Percentiles rank a stretch among this genome's conserved stretches.
Conservation (phyloP, 176 grass and related monocot genomes). For the Coix lacrymajobi region DNA sequence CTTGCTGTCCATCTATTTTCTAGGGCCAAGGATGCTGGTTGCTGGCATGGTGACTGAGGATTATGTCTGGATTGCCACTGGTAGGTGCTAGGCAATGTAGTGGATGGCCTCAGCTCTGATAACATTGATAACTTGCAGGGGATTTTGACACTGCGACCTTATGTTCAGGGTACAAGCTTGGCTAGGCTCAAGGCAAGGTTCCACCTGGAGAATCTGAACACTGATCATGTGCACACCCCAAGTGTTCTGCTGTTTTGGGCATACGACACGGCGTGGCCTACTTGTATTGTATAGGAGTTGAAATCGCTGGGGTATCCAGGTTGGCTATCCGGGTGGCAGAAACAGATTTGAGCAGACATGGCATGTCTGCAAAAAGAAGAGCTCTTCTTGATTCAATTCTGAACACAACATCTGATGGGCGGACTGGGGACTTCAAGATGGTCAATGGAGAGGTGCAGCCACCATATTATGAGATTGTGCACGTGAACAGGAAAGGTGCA, state of each 20-base stretch:
- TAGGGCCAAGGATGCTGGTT: not conserved
- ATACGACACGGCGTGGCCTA: constrained; percentile 23
- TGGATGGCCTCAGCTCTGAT: not conserved
- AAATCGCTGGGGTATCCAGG: not conserved
- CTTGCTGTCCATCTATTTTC: constrained; percentile 20
- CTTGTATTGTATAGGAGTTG: constrained; percentile 24
- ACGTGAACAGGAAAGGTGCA: constrained; percentile 29
- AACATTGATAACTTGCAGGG: constrained; percentile 33
- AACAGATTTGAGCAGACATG: not conserved
- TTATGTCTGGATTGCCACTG: constrained; percentile 40
- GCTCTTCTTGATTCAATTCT: constrained; percentile 31
- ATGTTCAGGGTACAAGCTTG: not conserved
- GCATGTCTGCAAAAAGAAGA: not conserved
- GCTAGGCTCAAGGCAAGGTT: constrained; percentile 16
- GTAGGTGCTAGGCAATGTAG: not conserved
- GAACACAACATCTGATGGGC: constrained; percentile 21
- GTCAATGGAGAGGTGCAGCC: constrained; percentile 28
- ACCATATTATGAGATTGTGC: constrained; percentile 40
- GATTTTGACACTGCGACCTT: constrained; percentile 27
- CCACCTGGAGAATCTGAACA: not conserved
- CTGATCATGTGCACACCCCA: not conserved
- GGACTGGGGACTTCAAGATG: constrained; percentile 38
- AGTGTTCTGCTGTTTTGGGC: constrained; percentile 16
- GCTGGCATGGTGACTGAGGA: constrained; percentile 23
- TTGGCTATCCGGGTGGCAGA: not conserved